phyloP scores from a whole-genome alignment of 169 alveolate genomes.

The Cyclospora cayetanensis region DNA sequence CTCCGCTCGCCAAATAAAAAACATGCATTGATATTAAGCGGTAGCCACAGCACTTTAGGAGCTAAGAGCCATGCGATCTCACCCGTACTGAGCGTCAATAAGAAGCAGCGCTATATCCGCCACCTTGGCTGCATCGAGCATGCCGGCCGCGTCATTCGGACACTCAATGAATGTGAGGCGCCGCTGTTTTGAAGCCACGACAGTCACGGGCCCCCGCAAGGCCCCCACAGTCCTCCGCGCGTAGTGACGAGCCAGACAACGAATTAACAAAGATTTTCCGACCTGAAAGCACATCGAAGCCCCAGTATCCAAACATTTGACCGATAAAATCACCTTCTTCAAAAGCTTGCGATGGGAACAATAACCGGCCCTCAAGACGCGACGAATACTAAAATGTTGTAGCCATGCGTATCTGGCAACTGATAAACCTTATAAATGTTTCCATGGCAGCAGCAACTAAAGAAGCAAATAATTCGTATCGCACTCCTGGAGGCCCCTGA shows the following conservation, averaged over 20 bases:
- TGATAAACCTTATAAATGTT: too few species aligned
- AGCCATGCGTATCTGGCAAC: too few species aligned
- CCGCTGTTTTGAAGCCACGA: constrained; percentile 94
- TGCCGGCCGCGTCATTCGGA: constrained; percentile 93
- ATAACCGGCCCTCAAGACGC: too few species aligned
- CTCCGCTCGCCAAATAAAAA: too few species aligned
- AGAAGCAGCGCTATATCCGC: constrained; percentile 97
- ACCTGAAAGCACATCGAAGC: constrained; percentile 90
- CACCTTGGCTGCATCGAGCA: constrained; percentile 98
- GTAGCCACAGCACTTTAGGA: neutral
- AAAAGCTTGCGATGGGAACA: too few species aligned
- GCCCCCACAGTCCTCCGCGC: constrained; percentile 86
- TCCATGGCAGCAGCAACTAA: too few species aligned
- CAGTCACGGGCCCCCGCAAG: constrained; percentile 94
- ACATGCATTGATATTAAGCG: too few species aligned
- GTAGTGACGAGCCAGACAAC: constrained; percentile 96
- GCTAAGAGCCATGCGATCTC: neutral
- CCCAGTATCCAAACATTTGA: too few species aligned
- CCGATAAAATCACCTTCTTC: too few species aligned
- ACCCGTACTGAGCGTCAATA: constrained; percentile 95
- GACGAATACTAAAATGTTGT: too few species aligned
- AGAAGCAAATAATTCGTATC: neutral
- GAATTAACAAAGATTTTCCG: constrained; percentile 98
- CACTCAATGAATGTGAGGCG: constrained; percentile 97
- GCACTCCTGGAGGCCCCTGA: constrained; percentile 93